Base-by-base conservation (phyloP, 495 filamentous ascomycete genomes). In the Oidiodendron maius region DNA sequence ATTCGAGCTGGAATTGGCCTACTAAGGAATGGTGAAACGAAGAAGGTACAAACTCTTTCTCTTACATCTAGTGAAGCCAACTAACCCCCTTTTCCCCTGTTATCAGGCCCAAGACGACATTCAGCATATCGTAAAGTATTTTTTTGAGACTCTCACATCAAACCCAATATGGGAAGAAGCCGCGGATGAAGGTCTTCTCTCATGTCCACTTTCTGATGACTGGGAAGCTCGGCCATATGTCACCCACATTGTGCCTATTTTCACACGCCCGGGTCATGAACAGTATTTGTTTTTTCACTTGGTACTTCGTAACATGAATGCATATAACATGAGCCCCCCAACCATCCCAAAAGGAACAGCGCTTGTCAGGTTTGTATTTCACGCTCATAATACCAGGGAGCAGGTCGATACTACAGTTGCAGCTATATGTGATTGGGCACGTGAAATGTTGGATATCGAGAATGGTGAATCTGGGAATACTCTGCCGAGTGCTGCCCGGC, bases 1-100 rank as follows among this genome's bases (percentile, higher is more conserved):
- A 75, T 75, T 28, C 61, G 66, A 13, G 63, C 68, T 1, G 63
- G 63, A 1, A 77, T 76, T 50, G 68, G 70, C 22, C 53, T 80
- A 13, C 10, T 66, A 20, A 51, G 32, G 32, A 47, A 51, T 64
- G 71, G 71, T 3, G 51, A 69, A 43, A 72, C 72, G 1, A 50
- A 67, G 50, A 50, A 58, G 50, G 74, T 32, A 32, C 28, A 32
- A 32, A 32, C 28, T 32, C 28, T 75, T 5, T 12, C 11, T 40
- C 17, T 40, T 40, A 40, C 8, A 40, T 12, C 17, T 18, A 59
- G 10, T 40, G 37, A 40, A 40, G 17, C 10, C 11, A 51, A 15
- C 17, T 10, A 40, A 37, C 22, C 18, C 24, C 23, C 16, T 17
- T 16, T 36, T 30, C 16, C 21, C 26, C 15, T n/a, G 35, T 53